These are phyloP conservation scores for Juglanconis juglandina DNA, from an alignment of 2,329 filamentous ascomycete genomes.

Conservation along the genomic window DNA sequence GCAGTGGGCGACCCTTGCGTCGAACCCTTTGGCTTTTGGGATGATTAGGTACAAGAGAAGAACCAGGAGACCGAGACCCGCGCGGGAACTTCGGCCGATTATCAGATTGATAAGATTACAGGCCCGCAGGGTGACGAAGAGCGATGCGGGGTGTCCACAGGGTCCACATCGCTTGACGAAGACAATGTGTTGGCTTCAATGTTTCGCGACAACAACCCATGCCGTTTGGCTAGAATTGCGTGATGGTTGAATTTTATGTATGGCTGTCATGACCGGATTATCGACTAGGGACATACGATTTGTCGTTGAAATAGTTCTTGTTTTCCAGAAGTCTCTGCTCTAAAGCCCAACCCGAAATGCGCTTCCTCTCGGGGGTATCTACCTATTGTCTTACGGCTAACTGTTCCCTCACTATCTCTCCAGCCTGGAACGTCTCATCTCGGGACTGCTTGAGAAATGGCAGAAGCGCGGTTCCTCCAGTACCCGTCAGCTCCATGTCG, in stretches of 20 bases:
- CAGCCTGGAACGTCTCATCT: slow-evolving; percentile 66
- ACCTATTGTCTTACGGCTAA: slow-evolving; percentile 16
- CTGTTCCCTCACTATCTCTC: slow-evolving; percentile 19
- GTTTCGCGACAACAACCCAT: too few species aligned
- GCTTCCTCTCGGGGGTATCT: not conserved
- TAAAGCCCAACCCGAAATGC: not conserved
- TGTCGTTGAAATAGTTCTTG: not conserved
- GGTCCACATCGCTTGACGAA: too few species aligned
- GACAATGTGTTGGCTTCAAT: too few species aligned
- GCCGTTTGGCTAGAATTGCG: too few species aligned
- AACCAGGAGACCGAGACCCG: not conserved
- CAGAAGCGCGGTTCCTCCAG: slow-evolving; percentile 81
- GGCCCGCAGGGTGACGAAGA: not conserved
- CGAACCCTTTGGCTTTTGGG: too few species aligned
- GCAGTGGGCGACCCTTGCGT: too few species aligned
- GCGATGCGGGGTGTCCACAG: not conserved
- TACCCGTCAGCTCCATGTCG: slow-evolving; percentile 66
- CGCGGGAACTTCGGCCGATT: not conserved
- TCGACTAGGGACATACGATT: too few species aligned
- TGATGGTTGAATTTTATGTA: not conserved
- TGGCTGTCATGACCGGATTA: not conserved
- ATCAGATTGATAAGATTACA: slow-evolving; percentile 5
- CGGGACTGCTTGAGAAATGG: slow-evolving; percentile 86
- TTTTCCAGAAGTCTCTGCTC: not conserved
- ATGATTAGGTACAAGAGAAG: not conserved